Conservation (phyloP, 805 yeast species). For the Ogataea sp. region DNA sequence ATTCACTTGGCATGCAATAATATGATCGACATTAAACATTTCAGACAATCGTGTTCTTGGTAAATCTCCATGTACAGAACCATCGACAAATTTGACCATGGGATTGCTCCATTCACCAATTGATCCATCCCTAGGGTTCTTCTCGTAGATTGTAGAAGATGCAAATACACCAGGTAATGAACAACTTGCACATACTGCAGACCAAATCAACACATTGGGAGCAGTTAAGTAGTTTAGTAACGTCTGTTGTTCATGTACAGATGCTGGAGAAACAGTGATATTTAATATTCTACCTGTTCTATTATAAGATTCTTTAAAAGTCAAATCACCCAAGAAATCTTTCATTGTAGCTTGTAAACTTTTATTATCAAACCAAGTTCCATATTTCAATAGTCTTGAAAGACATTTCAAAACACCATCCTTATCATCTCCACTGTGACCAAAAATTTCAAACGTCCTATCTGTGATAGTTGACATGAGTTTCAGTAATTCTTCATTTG, state of each 20-base stretch:
- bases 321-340: constrained; percentile 76
- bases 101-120: constrained; percentile 77
- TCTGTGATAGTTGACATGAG: constrained; percentile 57
- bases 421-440: constrained; percentile 33
- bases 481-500: constrained; percentile 57
- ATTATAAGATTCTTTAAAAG: constrained; percentile 91
- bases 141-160: constrained; percentile 77
- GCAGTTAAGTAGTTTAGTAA: constrained; percentile 73
- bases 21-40: constrained; percentile 96
- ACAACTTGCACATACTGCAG: constrained; percentile 90
- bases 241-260: constrained; percentile 85
- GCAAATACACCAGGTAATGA: constrained; percentile 90
- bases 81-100: constrained; percentile 81
- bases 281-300: constrained; percentile 90
- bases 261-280: constrained; percentile 88
- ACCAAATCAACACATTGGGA: constrained; percentile 77
- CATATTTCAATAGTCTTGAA: constrained; percentile 66
- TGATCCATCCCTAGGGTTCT: constrained; percentile 63
- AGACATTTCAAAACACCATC: constrained; percentile 45
- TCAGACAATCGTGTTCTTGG: constrained; percentile 88
- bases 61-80: constrained; percentile 89
- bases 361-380: constrained; percentile 80
- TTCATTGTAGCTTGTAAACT: constrained; percentile 69
- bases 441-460: constrained; percentile 44
- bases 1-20: constrained; percentile 95